Evolutionary conservation across 495 filamentous ascomycete genomes (phyloP).

Genomic region (Tetracladium marchalianum): DNA sequence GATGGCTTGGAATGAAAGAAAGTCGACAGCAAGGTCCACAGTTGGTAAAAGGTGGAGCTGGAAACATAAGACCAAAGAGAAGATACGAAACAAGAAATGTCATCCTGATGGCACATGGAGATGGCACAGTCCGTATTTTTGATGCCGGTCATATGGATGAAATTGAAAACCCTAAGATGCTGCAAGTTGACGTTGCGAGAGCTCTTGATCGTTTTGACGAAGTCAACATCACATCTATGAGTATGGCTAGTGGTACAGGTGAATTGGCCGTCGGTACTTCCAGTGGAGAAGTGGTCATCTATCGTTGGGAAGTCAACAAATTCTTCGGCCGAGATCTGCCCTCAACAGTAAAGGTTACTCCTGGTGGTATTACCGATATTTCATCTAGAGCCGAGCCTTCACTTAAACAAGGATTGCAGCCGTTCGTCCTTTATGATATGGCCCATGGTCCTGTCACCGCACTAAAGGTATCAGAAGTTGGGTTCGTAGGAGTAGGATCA

Average conservation of each 20-base stretch:
- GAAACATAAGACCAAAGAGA: conserved; percentile 53
- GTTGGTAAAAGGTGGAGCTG: conserved; percentile 67
- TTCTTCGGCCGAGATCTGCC: conserved; percentile 41
- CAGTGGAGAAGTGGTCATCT: conserved; percentile 76
- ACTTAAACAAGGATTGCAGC: conserved; percentile 73
- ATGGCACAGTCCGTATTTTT: conserved; percentile 82
- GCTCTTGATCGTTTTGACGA: conserved; percentile 75
- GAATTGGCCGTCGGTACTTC: conserved; percentile 77
- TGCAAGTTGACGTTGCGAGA: conserved; percentile 78
- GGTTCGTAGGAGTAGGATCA: conserved; percentile 81
- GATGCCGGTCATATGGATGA: conserved; percentile 86
- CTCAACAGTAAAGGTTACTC: conserved; percentile 37
- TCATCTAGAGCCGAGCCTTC: conserved; percentile 64
- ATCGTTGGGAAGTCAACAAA: conserved; percentile 74
- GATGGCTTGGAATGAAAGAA: conserved; percentile 85
- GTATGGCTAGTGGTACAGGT: conserved; percentile 63
- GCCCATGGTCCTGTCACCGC: conserved; percentile 69
- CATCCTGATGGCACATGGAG: conserved; percentile 72
- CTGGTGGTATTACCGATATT: conserved; percentile 60
- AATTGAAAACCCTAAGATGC: conserved; percentile 71
- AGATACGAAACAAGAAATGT: conserved; percentile 74
- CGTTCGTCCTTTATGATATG: conserved; percentile 71
- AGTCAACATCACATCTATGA: conserved; percentile 64
- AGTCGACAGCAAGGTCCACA: conserved; percentile 60
- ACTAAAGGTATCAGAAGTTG: conserved; percentile 76